Conservation (phyloP, 371 early-diverging fungal species). For the Phascolomyces articulosus region DNA sequence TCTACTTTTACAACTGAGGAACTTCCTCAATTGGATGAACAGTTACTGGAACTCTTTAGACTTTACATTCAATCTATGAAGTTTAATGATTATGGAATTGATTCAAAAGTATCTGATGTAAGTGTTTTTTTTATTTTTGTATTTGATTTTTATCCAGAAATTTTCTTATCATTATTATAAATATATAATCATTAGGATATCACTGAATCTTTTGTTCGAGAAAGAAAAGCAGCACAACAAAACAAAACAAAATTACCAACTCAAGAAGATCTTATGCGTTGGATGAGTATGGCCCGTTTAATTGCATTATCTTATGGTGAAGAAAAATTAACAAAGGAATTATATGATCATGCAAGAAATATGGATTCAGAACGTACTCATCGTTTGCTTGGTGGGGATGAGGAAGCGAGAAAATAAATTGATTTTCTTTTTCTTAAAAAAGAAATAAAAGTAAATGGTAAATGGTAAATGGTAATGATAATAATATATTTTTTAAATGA, state of each 20-base stretch:
- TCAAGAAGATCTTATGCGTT: slow-evolving; percentile 53
- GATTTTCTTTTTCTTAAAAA: no score
- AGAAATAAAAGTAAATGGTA: background rate
- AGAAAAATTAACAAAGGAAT: slow-evolving; percentile 28
- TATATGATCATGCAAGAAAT: slow-evolving; percentile 37
- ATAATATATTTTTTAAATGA: no score
- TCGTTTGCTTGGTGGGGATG: background rate
- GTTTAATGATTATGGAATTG: slow-evolving; percentile 48
- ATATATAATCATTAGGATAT: slow-evolving; percentile 42
- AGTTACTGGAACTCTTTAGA: slow-evolving; percentile 45
- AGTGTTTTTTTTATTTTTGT: background rate
- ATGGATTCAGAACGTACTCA: slow-evolving; percentile 25
- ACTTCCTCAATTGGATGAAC: slow-evolving; percentile 21
- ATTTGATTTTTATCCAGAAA: background rate
- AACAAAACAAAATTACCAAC: slow-evolving; percentile 29
- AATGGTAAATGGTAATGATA: background rate
- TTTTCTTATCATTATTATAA: background rate
- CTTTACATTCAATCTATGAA: slow-evolving; percentile 52
- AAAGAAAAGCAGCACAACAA: slow-evolving; percentile 52
- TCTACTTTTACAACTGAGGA: slow-evolving; percentile 16
- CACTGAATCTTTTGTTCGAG: slow-evolving; percentile 56
- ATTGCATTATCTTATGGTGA: slow-evolving; percentile 48
- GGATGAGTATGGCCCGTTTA: slow-evolving; percentile 39
- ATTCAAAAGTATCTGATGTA: slow-evolving; percentile 61
- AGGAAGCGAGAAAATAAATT: background rate